These are phyloP conservation scores for Verticillium klebahnii DNA, from an alignment of 2,329 filamentous ascomycete species.

Conservation along the genomic window DNA sequence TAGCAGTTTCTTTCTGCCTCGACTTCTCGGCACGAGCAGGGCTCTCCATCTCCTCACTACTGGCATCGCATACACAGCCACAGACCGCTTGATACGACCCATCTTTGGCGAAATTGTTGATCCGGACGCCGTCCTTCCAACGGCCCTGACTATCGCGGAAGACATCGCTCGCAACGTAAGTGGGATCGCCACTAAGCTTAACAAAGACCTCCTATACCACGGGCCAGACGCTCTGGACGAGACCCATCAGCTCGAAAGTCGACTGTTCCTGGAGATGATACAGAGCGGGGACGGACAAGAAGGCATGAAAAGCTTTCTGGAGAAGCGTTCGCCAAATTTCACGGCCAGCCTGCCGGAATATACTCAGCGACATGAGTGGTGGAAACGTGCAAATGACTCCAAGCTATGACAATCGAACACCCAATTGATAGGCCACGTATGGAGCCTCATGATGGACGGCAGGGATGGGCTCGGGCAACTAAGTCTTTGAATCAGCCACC, in stretches of 20 bases:
- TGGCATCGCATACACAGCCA: constrained; percentile 52
- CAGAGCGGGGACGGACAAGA: constrained; percentile 56
- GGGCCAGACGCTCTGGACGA: constrained; percentile 57
- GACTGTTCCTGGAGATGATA: constrained; percentile 58
- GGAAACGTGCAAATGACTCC: no score
- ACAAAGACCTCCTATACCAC: constrained; percentile 67
- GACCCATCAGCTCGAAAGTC: constrained; percentile 65
- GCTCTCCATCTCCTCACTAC: constrained; percentile 65
- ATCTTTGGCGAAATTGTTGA: constrained; percentile 51
- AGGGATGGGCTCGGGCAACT: no score
- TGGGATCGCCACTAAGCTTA: constrained; percentile 57
- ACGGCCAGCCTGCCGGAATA: constrained; percentile 41
- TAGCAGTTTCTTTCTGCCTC: constrained; percentile 66
- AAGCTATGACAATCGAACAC: no score
- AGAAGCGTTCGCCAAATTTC: constrained; percentile 63
- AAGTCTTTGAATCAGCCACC: no score
- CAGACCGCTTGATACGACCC: constrained; percentile 38
- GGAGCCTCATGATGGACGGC: no score
- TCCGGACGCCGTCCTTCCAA: constrained; percentile 55
- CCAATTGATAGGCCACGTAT: no score
- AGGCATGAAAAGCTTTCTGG: constrained; percentile 63
- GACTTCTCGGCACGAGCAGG: constrained; percentile 59
- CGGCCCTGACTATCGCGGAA: constrained; percentile 61
- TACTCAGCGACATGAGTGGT: no score
- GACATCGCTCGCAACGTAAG: constrained; percentile 66